A percentile compares a stretch with the other conserved stretches of the same genome.
These are phyloP conservation scores for Bonnemaisonia californica DNA, from an alignment of 31 red algal genomes.

Conservation along the genomic window DNA sequence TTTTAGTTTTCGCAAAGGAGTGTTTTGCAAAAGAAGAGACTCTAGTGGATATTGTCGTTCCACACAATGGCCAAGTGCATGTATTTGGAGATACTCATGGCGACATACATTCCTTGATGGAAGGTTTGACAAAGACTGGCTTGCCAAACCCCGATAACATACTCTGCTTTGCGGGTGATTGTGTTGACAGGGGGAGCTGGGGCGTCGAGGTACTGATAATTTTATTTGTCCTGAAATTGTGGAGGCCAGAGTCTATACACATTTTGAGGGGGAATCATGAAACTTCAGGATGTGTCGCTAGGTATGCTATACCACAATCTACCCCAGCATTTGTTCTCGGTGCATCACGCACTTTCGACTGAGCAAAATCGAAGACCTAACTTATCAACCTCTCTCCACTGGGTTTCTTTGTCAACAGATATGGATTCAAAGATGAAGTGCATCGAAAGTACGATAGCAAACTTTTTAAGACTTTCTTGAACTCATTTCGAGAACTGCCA, in stretches of 20 bases:
- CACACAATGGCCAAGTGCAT: constrained; percentile 50
- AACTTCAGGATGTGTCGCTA: constrained; percentile 62
- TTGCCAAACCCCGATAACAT: constrained; percentile 59
- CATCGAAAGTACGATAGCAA: constrained; percentile 62
- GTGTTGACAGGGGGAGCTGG: constrained; percentile 83
- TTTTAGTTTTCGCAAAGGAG: constrained; percentile 44
- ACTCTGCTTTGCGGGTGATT: constrained; percentile 80
- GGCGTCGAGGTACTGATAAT: constrained; percentile 70
- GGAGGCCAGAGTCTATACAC: constrained; percentile 39
- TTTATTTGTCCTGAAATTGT: constrained; percentile 70
- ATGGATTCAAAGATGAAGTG: constrained; percentile 80
- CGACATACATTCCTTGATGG: constrained; percentile 64
- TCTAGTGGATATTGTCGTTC: constrained; percentile 69
- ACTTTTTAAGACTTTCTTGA: constrained; percentile 42
- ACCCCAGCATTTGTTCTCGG: too few species aligned
- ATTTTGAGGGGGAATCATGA: constrained; percentile 92
- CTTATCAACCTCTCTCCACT: background rate
- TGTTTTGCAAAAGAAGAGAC: constrained; percentile 33
- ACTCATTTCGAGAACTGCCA: constrained; percentile 73
- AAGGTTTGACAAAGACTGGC: constrained; percentile 51
- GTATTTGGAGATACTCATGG: constrained; percentile 88
- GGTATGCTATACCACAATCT: constrained; percentile 61
- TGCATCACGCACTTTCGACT: too few species aligned
- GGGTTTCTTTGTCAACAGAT: constrained; percentile 22
- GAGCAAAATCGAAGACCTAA: too few species aligned